Evolutionary conservation across 371 early-diverging fungal genomes (phyloP).

Genomic region (Mortierella sp.): DNA sequence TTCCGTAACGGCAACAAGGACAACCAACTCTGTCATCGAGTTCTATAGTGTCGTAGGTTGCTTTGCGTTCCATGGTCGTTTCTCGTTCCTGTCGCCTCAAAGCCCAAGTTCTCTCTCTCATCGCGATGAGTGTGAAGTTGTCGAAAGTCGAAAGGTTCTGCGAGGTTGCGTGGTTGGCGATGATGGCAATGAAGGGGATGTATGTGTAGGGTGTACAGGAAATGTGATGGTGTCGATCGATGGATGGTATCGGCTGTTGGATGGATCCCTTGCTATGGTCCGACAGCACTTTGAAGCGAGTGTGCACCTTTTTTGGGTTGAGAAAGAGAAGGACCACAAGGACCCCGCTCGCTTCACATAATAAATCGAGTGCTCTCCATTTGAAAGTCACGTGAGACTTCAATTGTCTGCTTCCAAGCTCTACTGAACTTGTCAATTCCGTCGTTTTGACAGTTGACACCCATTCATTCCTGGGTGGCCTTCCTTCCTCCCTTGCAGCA

Average conservation of each 20-base stretch:
- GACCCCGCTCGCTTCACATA: background rate
- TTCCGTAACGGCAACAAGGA: background rate
- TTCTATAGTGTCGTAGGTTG: background rate
- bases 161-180: background rate
- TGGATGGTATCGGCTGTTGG: slow-evolving; percentile 32
- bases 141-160: background rate
- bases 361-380: background rate
- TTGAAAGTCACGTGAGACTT: background rate
- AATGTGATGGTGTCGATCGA: slow-evolving; percentile 16
- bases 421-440: too few species aligned
- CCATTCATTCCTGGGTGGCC: background rate
- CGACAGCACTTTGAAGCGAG: slow-evolving; percentile 13
- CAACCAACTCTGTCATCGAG: background rate
- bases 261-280: slow-evolving; percentile 13
- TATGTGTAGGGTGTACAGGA: background rate
- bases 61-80: background rate
- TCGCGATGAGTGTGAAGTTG: background rate
- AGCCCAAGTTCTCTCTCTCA: background rate
- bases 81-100: background rate
- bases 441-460: background rate
- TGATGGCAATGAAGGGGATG: background rate
- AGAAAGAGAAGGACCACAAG: slow-evolving; percentile 45
- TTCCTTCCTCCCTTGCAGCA: background rate
- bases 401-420: background rate
- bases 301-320: slow-evolving; percentile 40